Conservation (phyloP, 2,329 filamentous ascomycete species). For the Phaeophleospora eucalypticola region DNA sequence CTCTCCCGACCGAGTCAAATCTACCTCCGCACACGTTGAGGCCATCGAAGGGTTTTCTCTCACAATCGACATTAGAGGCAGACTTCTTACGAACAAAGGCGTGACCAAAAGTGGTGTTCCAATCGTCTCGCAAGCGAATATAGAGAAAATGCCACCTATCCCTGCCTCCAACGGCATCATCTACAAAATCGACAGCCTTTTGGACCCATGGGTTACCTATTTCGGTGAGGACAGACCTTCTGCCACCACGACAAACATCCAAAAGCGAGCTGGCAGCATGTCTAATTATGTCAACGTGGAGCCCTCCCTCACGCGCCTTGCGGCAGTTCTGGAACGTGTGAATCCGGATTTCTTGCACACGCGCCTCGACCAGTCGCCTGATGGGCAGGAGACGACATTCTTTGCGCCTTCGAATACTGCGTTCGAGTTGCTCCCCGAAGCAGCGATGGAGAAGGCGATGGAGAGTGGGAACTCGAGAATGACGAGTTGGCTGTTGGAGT, state of each 20-base stretch:
- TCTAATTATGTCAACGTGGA: slow-evolving; percentile 4
- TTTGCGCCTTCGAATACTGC: slow-evolving; percentile 15
- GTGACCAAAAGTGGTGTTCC: slow-evolving; percentile 1
- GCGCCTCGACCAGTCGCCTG: neutral
- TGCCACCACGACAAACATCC: neutral
- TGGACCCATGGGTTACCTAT: slow-evolving; percentile 13
- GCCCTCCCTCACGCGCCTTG: slow-evolving; percentile 7
- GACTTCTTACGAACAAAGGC: slow-evolving; percentile 12
- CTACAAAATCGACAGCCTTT: slow-evolving; percentile 12
- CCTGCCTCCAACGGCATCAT: slow-evolving; percentile 15
- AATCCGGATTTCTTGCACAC: slow-evolving; percentile 9
- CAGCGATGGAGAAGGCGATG: slow-evolving; percentile 1
- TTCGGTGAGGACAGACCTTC: slow-evolving; percentile 8
- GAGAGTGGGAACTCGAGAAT: slow-evolving; percentile 10
- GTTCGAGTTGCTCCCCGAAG: slow-evolving; percentile 10
- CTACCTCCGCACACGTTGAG: neutral
- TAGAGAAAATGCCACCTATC: too few relatives aligned
- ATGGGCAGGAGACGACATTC: slow-evolving; percentile 5
- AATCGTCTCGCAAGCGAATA: slow-evolving; percentile 4
- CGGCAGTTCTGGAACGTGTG: neutral
- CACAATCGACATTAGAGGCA: slow-evolving; percentile 5
- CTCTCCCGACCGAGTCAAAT: slow-evolving; percentile 1
- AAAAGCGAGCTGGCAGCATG: slow-evolving; percentile 10
- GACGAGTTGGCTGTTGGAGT: slow-evolving; percentile 7
- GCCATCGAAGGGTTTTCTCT: slow-evolving; percentile 13